Base-by-base conservation (phyloP, 2,329 filamentous ascomycete genomes). In the Nemania abortiva region DNA sequence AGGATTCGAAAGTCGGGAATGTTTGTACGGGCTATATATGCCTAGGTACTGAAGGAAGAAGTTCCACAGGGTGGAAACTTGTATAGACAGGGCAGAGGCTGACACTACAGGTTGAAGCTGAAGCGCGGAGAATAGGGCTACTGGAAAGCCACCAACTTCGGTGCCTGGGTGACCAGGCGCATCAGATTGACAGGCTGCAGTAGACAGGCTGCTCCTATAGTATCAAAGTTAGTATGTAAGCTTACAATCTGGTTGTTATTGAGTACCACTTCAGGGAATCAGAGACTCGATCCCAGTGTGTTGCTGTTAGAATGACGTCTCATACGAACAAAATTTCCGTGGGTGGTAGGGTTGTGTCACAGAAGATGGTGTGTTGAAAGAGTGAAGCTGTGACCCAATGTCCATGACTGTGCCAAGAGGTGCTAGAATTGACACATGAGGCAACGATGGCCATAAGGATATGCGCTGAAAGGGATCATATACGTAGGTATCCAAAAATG, bases 401-500 rank as follows among this genome's bases (percentile, higher is more conserved):
- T 65, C 24, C 27, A 61, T 47, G 24, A 42, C 24, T 34, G 54
- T 59, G 49, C 39, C 22, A 9, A 60, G 18, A 9, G 11, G 54
- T 60, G 37, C 10, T 31, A 15, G 13, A 39, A 52, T 9, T 39
- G 18, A 56, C 7, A 56, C 3, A n/a, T 42, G 54, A 60, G 42
- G 47, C 54, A 60, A 45, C 20, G 13, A 42, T 54, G 42, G 18
- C 39, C 50, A 49, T 39, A 59, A 13, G 61, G 42, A 67, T 45
- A 50, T 56, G 56, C 31, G 53, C 56, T 11, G 29, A 64, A 58
- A 57, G 34, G 42, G 58, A 37, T 22, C 31, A 60, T 68, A 60
- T 68, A 39, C 52, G 49, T 29, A 31, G 13, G 34, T 42, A 64
- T 56, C 39, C 6, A 39, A 31, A n/a, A 13, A 45, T 31, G 18